These are phyloP conservation scores for Stenocarpella maydis DNA, from an alignment of 2,329 filamentous ascomycete genomes.

Conservation along the genomic window DNA sequence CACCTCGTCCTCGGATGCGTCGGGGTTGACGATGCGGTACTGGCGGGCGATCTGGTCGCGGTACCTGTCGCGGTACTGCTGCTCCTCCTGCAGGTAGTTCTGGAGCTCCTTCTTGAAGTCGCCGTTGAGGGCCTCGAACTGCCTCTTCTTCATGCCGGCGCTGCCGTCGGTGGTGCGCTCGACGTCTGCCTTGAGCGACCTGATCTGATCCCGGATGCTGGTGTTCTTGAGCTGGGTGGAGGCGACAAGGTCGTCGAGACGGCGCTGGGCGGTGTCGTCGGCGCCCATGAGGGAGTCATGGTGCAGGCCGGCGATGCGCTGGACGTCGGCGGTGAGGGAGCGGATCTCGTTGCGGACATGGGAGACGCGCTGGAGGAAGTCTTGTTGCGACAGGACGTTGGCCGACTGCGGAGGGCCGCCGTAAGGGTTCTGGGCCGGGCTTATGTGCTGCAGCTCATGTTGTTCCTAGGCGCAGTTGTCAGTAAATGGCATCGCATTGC, in stretches of 20 bases:
- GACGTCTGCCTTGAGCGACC: conserved; percentile 75
- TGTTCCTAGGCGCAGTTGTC: conserved; percentile 46
- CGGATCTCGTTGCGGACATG: conserved; percentile 73
- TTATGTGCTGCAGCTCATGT: conserved; percentile 59
- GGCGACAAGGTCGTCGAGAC: conserved; percentile 72
- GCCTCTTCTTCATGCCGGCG: conserved; percentile 73
- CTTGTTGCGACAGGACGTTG: conserved; percentile 64
- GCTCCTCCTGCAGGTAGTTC: conserved; percentile 76
- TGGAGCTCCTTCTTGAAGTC: conserved; percentile 77
- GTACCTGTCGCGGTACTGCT: conserved; percentile 74
- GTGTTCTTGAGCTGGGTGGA: conserved; percentile 77
- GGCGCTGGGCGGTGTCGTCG: conserved; percentile 61
- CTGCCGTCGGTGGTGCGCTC: conserved; percentile 67
- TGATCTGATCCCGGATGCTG: conserved; percentile 82
- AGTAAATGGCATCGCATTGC: conserved; percentile 38
- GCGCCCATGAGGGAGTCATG: conserved; percentile 75
- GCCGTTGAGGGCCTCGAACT: conserved; percentile 73
- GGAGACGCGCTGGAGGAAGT: conserved; percentile 74
- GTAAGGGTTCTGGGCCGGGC: conserved; percentile 41
- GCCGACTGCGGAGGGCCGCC: conserved; percentile 38
- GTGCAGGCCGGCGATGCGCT: conserved; percentile 73
- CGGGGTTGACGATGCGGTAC: conserved; percentile 82
- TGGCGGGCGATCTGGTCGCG: conserved; percentile 82
- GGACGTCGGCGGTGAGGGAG: conserved; percentile 71
- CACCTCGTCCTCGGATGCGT: conserved; percentile 78